Percentiles rank a stretch among this genome's conserved stretches.
phyloP scores from a whole-genome alignment of 2,329 filamentous ascomycete genomes.

The Arthrobotrys sphaeroides region DNA sequence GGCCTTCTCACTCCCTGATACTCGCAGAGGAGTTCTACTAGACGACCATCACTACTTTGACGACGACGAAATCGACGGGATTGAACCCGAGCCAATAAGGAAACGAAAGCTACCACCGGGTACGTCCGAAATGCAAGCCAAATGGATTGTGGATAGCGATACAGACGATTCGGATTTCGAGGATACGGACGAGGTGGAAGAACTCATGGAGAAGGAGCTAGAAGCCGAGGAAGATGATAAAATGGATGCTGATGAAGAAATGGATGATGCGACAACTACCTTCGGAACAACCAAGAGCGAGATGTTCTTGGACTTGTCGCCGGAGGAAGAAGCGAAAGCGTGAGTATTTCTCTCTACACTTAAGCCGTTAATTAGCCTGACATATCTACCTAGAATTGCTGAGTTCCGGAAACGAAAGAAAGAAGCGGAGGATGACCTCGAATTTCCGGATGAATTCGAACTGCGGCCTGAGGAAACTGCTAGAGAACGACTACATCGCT shows the following conservation, averaged over 20 bases:
- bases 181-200: conserved; percentile 72
- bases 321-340: conserved; percentile 75
- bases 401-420: conserved; percentile 82
- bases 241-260: conserved; percentile 63
- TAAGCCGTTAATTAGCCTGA: background rate
- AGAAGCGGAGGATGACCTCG: conserved; percentile 87
- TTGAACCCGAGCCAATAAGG: conserved; percentile 65
- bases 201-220: conserved; percentile 57
- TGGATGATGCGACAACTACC: conserved; percentile 81
- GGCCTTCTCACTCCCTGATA: conserved; percentile 63
- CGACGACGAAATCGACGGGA: conserved; percentile 74
- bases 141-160: conserved; percentile 83
- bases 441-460: conserved; percentile 98
- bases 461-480: conserved; percentile 87
- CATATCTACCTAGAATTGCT: conserved; percentile 65
- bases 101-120: conserved; percentile 85
- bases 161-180: conserved; percentile 85
- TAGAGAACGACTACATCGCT: conserved; percentile 82
- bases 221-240: conserved; percentile 62
- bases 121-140: conserved; percentile 91
- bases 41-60: conserved; percentile 99
- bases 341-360: background rate
- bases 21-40: conserved; percentile 81
- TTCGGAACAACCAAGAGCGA: conserved; percentile 75
- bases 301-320: conserved; percentile 81